These are phyloP conservation scores for Begonia peltatifolia DNA, from an alignment of 306 rosid species.

Conservation along the genomic window DNA sequence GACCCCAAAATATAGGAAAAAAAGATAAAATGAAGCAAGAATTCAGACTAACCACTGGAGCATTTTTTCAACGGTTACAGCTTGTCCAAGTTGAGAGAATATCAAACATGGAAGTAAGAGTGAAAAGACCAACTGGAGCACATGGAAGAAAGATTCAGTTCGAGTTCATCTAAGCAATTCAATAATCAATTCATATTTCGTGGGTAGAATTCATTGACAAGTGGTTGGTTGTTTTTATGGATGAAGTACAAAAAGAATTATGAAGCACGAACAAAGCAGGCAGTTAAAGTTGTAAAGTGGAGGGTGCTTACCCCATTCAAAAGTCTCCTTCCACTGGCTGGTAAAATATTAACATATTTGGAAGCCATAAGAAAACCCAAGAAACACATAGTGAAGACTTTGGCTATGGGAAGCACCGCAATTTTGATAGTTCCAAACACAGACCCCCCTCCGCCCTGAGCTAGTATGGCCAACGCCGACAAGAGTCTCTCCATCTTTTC, in stretches of 20 bases:
- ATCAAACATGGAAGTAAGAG: slow-evolving; percentile 89
- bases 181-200: neutral
- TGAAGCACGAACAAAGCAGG: too few relatives aligned
- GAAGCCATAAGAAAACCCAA: slow-evolving; percentile 98
- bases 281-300: too few relatives aligned
- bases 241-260: too few relatives aligned
- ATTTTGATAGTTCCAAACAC: slow-evolving; percentile 55
- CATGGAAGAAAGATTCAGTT: slow-evolving; percentile 8
- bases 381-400: slow-evolving; percentile 73
- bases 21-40: neutral
- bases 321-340: slow-evolving; percentile 78
- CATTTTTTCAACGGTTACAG: slow-evolving; percentile 65
- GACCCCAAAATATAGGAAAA: neutral
- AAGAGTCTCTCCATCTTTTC: slow-evolving; percentile 30
- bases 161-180: slow-evolving; percentile 1
- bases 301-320: slow-evolving; percentile 59
- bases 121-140: slow-evolving; percentile 77
- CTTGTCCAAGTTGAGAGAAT: slow-evolving; percentile 87
- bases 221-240: too few relatives aligned
- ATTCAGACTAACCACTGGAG: slow-evolving; percentile 48
- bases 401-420: slow-evolving; percentile 82
- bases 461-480: slow-evolving; percentile 11
- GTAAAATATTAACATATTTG: slow-evolving; percentile 66
- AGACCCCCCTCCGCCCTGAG: slow-evolving; percentile 43
- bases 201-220: too few relatives aligned